Base-by-base conservation (phyloP, 176 grass and related monocot genomes). In the Juncus effusus region DNA sequence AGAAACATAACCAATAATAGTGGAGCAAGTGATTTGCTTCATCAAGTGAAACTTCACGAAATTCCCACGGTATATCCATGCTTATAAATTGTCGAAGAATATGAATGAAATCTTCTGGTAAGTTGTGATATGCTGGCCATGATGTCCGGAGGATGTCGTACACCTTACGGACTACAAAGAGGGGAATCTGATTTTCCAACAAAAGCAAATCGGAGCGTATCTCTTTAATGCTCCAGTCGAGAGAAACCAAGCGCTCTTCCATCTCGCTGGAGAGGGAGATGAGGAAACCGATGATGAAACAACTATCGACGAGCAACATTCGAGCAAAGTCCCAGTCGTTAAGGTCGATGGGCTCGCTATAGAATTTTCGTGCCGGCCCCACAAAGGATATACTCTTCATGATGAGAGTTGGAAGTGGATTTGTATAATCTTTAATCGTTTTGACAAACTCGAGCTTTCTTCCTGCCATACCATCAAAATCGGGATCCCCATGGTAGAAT, bases 261-360 rank as follows among this genome's bases (percentile, higher is more conserved):
- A 13, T 7, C 6, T 3, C 0, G 51, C 15, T 5, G 12, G 49
- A 40, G 10, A 71, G 3, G 10, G 49, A 40, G 10, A 71, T 9
- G 16, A 54, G 2, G 42, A 71, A 36, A 15, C 13, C 13, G 49
- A 71, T 54, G 49, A 71, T 19, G 35, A 71, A 71, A 47, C 67
- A 74, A 56, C 56, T 47, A 3, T 59, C 55, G 12, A 74, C 5
- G 36, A 50, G 52, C 15, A 74, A 40, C 70, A 74, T 74, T 36
- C 6, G 1, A 38, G 61, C 39, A 35, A 62, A 61, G 2, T 74
- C 39, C 28, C 4, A 42, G 37, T n/a, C 4, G 3, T 47, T 11
- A 36, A 61, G 37, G 4, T 35, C 3, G 6, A 74, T 41, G 35
- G 2, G 35, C 38, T 74, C 70, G 28, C 12, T 47, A 44, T 74